Evolutionary conservation across 2,329 filamentous ascomycete species (phyloP), one percentile per base, ranked within the genome.

Genomic region (Xylariaceae sp.): DNA sequence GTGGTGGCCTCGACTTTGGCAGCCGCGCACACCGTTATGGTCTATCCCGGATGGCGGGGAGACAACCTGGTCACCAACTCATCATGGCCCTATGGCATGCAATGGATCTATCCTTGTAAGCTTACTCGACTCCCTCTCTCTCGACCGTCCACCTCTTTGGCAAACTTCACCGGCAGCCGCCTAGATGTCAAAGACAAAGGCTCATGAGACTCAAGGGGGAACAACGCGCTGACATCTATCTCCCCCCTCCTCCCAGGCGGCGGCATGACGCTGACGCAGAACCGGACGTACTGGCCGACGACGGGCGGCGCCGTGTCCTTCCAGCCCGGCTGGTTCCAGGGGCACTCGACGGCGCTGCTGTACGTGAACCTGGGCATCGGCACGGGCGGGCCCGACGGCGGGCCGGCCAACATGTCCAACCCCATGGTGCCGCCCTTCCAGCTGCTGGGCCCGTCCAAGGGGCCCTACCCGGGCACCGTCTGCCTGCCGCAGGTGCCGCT

Each of bases 251-350:
- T 10, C 13, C 9, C 50, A 95, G 90, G 90, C 57, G 92, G 92
- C 38, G 92, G 92, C 41, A 78, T 90, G 65, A 67, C 69, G 29
- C 73, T 76, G 23, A 83, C 85, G 0, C 70, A 62, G 28, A 96
- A 98, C 64, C 79, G 90, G 42, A 94, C 92, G 11, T 85, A 82
- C 64, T 96, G 92, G 92, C 89, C 92, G 12, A 72, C 87, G 31
- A 75, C 65, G 19, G 92, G 92, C 47, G 92, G 92, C 42, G 87
- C 88, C n/a, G 53, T 98, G 40, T 75, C 87, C 31, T 72, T 95
- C 51, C 90, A 96, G 55, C 92, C 92, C 0, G 92, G 90, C 52
- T 96, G 92, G 92, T 95, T 95, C 67, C 78, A 80, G 38, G 92
- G 92, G 44, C 92, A 96, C 58, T 59, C 74, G 22, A 80, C 77